Conservation (phyloP, 2,329 filamentous ascomycete species). For the Huntiella moniliformis region DNA sequence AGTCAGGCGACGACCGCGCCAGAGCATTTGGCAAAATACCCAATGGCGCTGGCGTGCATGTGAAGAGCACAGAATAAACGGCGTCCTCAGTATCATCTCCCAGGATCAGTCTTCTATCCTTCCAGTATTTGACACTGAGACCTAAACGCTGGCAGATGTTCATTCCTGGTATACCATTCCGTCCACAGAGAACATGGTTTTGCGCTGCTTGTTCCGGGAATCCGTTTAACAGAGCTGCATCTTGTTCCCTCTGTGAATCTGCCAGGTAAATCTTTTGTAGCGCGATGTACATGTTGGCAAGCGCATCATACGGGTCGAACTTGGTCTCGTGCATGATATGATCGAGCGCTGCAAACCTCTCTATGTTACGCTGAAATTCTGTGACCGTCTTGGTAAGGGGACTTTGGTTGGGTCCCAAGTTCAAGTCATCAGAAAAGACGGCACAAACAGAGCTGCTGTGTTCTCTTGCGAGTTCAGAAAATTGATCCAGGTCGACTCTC, state of each 20-base stretch:
- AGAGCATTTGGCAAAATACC: slow-evolving; percentile 5
- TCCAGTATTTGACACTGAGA: slow-evolving; percentile 62
- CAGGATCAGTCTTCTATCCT: slow-evolving; percentile 33
- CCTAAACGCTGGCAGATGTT: slow-evolving; percentile 50
- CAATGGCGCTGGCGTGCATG: slow-evolving; percentile 43
- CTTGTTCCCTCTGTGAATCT: slow-evolving; percentile 40
- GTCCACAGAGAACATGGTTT: slow-evolving; percentile 45
- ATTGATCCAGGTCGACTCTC: slow-evolving; percentile 42
- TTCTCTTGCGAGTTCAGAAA: slow-evolving; percentile 36
- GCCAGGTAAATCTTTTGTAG: slow-evolving; percentile 51
- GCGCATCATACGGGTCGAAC: slow-evolving; percentile 59
- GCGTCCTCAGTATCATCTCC: slow-evolving; percentile 18
- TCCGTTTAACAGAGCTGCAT: neutral
- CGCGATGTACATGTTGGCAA: slow-evolving; percentile 54
- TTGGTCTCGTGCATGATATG: slow-evolving; percentile 49
- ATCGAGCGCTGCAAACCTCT: slow-evolving; percentile 49
- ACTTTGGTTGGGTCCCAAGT: slow-evolving; percentile 37
- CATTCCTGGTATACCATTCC: slow-evolving; percentile 52
- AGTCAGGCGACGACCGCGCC: slow-evolving; percentile 46
- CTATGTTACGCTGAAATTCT: slow-evolving; percentile 51
- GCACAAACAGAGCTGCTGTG: slow-evolving; percentile 42
- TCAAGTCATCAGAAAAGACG: slow-evolving; percentile 48
- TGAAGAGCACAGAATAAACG: slow-evolving; percentile 49
- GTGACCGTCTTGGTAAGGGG: slow-evolving; percentile 53
- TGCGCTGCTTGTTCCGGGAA: slow-evolving; percentile 27